Percentiles rank a stretch among this genome's conserved stretches.
These are phyloP conservation scores for Neofusicoccum laricinum DNA, from an alignment of 2,329 filamentous ascomycete genomes.

Conservation along the genomic window DNA sequence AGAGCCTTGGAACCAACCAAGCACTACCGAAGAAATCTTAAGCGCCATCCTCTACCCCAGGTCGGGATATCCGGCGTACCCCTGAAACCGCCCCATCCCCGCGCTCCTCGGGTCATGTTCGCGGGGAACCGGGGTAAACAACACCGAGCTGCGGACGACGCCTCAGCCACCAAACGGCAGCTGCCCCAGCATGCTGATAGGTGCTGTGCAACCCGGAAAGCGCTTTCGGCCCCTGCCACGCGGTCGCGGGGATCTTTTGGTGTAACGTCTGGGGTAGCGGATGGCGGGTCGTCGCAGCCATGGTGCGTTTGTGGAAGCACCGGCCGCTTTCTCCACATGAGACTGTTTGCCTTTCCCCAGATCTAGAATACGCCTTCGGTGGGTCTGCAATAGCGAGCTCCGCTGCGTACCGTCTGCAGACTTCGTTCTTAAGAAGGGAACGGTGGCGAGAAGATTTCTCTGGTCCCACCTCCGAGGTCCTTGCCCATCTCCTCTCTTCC, in stretches of 20 bases:
- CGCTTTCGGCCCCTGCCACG: background rate
- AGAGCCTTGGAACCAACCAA: background rate
- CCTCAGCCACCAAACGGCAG: background rate
- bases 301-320: background rate
- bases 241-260: background rate
- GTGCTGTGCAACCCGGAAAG: background rate
- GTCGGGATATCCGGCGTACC: background rate
- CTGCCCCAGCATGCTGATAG: background rate
- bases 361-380: background rate
- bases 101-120: background rate
- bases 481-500: background rate
- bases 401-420: background rate
- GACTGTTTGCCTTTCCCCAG: background rate
- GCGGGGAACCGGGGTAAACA: constrained; percentile 7
- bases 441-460: background rate
- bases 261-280: background rate
- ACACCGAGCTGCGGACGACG: background rate
- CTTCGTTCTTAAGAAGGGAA: background rate
- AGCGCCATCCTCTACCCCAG: background rate
- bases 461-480: background rate
- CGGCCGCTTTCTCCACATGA: background rate
- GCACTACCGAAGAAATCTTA: background rate
- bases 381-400: background rate
- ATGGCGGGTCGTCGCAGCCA: background rate
- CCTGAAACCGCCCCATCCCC: background rate